Evolutionary conservation across 2,329 filamentous ascomycete species (phyloP), one percentile per base, ranked within the genome.

Genomic region (Ophiostoma novo-ulmi): DNA sequence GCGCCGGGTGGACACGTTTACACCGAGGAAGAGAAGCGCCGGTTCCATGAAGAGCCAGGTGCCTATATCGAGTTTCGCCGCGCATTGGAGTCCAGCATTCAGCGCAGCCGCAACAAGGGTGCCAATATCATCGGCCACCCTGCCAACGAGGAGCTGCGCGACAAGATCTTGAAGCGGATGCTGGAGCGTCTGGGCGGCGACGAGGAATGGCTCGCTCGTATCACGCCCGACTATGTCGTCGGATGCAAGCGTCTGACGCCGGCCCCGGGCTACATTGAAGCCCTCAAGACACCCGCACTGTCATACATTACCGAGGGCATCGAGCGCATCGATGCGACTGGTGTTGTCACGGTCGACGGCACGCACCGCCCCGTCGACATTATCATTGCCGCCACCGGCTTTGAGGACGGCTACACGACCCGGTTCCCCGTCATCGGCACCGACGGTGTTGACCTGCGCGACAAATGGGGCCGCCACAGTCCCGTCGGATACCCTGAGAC

Each of bases 311-410:
- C 78, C 35, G 67, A 75, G 8, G 73, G 74, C 1, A 79, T 81
- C 13, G 71, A 74, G 17, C 63, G 68, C 13, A 76, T 80, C 58
- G 80, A 77, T 1, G 73, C 75, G 39, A 76, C 73, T 1, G 78
- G 79, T 7, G 22, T 81, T 7, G 68, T 70, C 7, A 71, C 78
- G 22, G 74, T 76, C 0, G 73, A 72, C 2, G 76, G 75, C 31
- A 75, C 73, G 0, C 65, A 69, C 17, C 74, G 73, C 71, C 22
- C 58, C n/a, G 58, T 36, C 14, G 58, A 63, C 58, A 36, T 63
- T 20, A 74, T 81, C 3, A 73, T 80, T 7, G 75, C 75, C 35
- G 77, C 77, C 22, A 78, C 75, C 1, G 76, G 77, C 14, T 77
- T 77, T 69, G 73, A 75, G 58, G 75, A 75, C 8, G 73, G 71